Conservation (phyloP, 306 rosid genomes). For the Amphicarpaea edgeworthii region DNA sequence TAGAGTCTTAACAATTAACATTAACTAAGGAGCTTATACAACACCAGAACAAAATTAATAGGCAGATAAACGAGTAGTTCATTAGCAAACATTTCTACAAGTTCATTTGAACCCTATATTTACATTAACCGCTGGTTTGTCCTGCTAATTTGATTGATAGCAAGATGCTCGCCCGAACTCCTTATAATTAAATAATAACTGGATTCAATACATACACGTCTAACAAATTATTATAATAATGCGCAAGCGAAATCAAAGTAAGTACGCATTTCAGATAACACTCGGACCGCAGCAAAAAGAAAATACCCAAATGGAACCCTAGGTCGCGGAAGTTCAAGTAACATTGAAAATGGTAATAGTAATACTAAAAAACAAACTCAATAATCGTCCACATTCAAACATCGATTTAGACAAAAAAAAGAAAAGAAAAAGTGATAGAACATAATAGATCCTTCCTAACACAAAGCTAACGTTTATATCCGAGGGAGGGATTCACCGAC, state of each 20-base stretch:
- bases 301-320: constrained; percentile 49
- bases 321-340: not conserved
- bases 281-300: not conserved
- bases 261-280: not conserved
- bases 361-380: constrained; percentile 16
- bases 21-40: not conserved
- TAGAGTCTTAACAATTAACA: not conserved
- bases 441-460: not conserved
- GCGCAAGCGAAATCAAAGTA: too few relatives aligned
- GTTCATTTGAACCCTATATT: too few relatives aligned
- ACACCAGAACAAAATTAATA: not conserved
- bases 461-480: too few relatives aligned
- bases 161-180: not conserved
- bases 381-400: constrained; percentile 18
- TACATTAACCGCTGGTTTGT: too few relatives aligned
- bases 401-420: too few relatives aligned
- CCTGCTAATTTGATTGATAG: too few relatives aligned
- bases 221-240: not conserved
- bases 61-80: not conserved
- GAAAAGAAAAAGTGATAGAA: not conserved
- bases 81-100: too few relatives aligned
- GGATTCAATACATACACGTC: too few relatives aligned
- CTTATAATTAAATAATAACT: too few relatives aligned
- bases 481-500: not conserved
- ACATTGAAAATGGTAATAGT: too few relatives aligned